Conservation (phyloP, 257 asterid genomes). For the Solanum neorickii region DNA sequence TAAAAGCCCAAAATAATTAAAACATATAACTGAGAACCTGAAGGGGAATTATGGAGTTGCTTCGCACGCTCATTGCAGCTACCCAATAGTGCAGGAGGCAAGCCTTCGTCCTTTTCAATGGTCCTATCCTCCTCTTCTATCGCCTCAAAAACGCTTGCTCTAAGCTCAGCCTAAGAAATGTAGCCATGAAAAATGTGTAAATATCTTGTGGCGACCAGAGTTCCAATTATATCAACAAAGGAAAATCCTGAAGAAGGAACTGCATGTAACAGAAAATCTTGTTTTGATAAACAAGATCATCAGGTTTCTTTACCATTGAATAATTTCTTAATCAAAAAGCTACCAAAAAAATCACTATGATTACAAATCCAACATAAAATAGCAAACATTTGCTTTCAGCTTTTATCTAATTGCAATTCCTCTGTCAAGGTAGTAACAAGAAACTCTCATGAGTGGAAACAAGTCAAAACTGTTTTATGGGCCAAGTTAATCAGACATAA, state of each 20-base stretch:
- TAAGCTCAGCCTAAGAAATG: conserved; percentile 66
- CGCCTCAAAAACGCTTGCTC: conserved; percentile 97
- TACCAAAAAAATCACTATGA: not conserved
- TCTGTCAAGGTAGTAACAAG: not conserved
- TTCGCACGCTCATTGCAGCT: conserved; percentile 94
- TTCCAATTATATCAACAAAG: not conserved
- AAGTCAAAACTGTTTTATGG: not conserved
- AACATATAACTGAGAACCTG: conserved; percentile 33
- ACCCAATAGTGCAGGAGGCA: conserved; percentile 90
- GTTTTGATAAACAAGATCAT: not conserved
- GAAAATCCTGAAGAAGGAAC: not conserved
- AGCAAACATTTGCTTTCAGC: not conserved
- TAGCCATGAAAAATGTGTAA: not conserved
- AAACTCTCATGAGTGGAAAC: not conserved
- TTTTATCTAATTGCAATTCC: not conserved
- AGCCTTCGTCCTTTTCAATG: conserved; percentile 63
- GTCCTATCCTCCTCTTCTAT: conserved; percentile 89
- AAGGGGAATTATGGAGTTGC: conserved; percentile 87
- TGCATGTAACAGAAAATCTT: not conserved
- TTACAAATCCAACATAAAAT: not conserved
- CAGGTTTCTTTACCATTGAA: not conserved
- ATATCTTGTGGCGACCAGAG: not conserved
- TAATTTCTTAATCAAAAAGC: not conserved
- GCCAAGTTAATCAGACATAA: not conserved
- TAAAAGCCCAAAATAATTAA: not conserved